Conservation (phyloP, 2,329 filamentous ascomycete species). For the Juglanconis sp. region DNA sequence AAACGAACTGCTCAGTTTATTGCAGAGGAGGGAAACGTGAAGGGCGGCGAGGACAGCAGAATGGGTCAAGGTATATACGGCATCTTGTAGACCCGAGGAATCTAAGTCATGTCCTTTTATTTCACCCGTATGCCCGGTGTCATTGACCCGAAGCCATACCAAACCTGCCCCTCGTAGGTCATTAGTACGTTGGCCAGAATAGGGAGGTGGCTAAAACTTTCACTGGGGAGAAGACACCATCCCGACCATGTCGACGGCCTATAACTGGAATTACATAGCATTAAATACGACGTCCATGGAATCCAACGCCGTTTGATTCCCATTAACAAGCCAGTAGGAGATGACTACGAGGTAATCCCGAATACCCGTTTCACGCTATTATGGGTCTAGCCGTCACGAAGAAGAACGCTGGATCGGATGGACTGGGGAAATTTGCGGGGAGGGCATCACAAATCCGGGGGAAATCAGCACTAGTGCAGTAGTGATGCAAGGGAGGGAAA, state of each 20-base stretch:
- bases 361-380: conserved; percentile 2
- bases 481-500: neutral
- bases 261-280: neutral
- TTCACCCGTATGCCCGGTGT: neutral
- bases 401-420: neutral
- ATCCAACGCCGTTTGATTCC: neutral
- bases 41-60: too few relatives aligned
- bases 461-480: neutral
- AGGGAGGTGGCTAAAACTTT: too few relatives aligned
- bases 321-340: neutral
- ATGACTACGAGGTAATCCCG: neutral
- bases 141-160: neutral
- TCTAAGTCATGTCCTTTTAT: neutral
- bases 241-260: too few relatives aligned
- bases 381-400: neutral
- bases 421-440: conserved; percentile 6
- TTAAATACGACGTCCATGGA: neutral
- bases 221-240: too few relatives aligned
- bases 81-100: too few relatives aligned
- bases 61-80: too few relatives aligned
- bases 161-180: neutral
- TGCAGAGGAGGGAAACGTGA: too few relatives aligned
- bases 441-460: conserved; percentile 6
- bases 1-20: too few relatives aligned
- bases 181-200: neutral